Percentiles rank a stretch among this genome's conserved stretches.
Evolutionary conservation across 331 rosid genomes (phyloP).

Genomic region (Phaseolus coccineus): DNA sequence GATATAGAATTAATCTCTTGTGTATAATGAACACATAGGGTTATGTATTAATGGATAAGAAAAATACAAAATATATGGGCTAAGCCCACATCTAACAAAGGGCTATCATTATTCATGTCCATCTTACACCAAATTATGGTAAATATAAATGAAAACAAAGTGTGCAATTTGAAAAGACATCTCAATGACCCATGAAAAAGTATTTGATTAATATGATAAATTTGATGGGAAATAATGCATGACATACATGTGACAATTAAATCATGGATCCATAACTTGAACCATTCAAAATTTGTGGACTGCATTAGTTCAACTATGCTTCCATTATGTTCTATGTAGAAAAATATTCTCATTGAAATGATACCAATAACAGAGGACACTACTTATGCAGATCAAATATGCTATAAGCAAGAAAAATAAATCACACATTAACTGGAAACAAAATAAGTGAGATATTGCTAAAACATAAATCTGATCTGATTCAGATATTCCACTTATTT

Average conservation of each 20-base stretch:
- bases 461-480: too few species aligned
- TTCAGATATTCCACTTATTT: neutral
- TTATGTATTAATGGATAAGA: too few species aligned
- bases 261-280: conserved; percentile 28
- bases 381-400: neutral
- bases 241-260: neutral
- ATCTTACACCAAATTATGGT: conserved; percentile 18
- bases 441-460: neutral
- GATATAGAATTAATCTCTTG: too few species aligned
- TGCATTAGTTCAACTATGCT: conserved; percentile 7
- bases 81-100: too few species aligned
- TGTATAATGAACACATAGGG: too few species aligned
- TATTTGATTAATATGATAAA: neutral
- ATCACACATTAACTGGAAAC: neutral
- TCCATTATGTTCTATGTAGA: neutral
- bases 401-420: neutral
- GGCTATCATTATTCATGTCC: neutral
- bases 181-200: neutral
- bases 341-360: too few species aligned
- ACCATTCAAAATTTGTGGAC: neutral
- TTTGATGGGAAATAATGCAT: conserved; percentile 7
- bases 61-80: too few species aligned
- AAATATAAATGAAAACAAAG: conserved; percentile 5
- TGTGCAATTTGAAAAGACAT: neutral
- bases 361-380: too few species aligned